A percentile compares a stretch with the other conserved stretches of the same genome.
Evolutionary conservation across 805 yeast genomes (phyloP).

Genomic region (Teunomyces atbi): DNA sequence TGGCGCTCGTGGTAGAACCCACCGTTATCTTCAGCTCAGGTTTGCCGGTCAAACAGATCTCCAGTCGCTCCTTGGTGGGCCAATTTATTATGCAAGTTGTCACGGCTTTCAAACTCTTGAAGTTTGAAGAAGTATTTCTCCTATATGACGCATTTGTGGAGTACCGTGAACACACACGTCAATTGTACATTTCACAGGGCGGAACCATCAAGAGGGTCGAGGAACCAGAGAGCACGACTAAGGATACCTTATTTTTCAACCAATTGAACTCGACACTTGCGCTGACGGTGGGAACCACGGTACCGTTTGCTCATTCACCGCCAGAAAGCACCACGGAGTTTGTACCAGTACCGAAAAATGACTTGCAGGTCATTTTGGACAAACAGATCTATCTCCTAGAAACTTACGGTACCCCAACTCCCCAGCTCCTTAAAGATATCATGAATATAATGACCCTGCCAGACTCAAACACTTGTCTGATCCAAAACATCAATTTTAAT

Average conservation of each 20-base stretch:
- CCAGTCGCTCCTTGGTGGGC: conserved; percentile 36
- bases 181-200: conserved; percentile 17
- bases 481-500: conserved; percentile 30
- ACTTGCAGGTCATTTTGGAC: conserved; percentile 48
- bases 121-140: conserved; percentile 44
- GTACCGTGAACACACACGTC: conserved; percentile 27
- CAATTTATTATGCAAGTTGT: conserved; percentile 41
- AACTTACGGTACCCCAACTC: conserved; percentile 49
- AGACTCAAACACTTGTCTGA: conserved; percentile 35
- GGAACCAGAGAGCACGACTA: neutral
- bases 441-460: conserved; percentile 47
- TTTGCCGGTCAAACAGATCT: conserved; percentile 7
- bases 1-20: conserved; percentile 12
- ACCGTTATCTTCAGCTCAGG: conserved; percentile 7
- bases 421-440: conserved; percentile 41
- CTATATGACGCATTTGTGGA: conserved; percentile 37
- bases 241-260: conserved; percentile 5
- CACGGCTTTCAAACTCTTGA: conserved; percentile 41
- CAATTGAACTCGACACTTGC: conserved; percentile 6
- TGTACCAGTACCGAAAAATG: conserved; percentile 48
- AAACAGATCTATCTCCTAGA: conserved; percentile 55
- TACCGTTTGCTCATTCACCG: neutral
- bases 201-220: conserved; percentile 2
- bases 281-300: neutral
- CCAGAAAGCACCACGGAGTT: conserved; percentile 12